Conservation (phyloP, 2,329 filamentous ascomycete species). For the Pseudocercospora eumusae region DNA sequence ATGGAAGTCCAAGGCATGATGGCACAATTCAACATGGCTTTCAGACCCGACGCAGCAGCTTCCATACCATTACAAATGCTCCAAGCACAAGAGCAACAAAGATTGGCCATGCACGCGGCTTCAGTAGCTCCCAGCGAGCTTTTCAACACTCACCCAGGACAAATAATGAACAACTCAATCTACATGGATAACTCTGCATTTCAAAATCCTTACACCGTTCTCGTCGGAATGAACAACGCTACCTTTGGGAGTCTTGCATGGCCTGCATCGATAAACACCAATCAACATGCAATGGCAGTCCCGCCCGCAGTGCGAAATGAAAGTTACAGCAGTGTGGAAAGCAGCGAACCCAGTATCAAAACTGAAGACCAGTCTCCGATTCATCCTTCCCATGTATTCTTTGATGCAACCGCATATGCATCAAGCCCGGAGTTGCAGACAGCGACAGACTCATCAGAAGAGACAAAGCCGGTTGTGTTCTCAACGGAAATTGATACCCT, state of each 20-base stretch:
- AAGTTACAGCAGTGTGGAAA: slow-evolving; percentile 31
- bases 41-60: slow-evolving; percentile 31
- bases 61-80: slow-evolving; percentile 25
- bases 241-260: slow-evolving; percentile 31
- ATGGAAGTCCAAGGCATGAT: slow-evolving; percentile 34
- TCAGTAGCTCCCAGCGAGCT: slow-evolving; percentile 31
- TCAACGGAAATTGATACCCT: slow-evolving; percentile 82
- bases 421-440: slow-evolving; percentile 44
- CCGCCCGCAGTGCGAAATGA: slow-evolving; percentile 32
- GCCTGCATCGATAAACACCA: slow-evolving; percentile 22
- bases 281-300: slow-evolving; percentile 17
- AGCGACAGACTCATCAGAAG: slow-evolving; percentile 46
- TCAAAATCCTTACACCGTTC: slow-evolving; percentile 19
- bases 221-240: slow-evolving; percentile 22
- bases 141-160: slow-evolving; percentile 20
- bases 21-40: slow-evolving; percentile 36
- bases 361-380: slow-evolving; percentile 47
- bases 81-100: slow-evolving; percentile 25
- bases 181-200: slow-evolving; percentile 19
- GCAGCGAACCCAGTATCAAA: slow-evolving; percentile 46
- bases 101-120: slow-evolving; percentile 20
- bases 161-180: slow-evolving; percentile 19
- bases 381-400: slow-evolving; percentile 44
- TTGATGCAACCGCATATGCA: slow-evolving; percentile 38
- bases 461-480: slow-evolving; percentile 57